Conservation (phyloP, 176 grass and related monocot genomes). For the Oryza officinalis region DNA sequence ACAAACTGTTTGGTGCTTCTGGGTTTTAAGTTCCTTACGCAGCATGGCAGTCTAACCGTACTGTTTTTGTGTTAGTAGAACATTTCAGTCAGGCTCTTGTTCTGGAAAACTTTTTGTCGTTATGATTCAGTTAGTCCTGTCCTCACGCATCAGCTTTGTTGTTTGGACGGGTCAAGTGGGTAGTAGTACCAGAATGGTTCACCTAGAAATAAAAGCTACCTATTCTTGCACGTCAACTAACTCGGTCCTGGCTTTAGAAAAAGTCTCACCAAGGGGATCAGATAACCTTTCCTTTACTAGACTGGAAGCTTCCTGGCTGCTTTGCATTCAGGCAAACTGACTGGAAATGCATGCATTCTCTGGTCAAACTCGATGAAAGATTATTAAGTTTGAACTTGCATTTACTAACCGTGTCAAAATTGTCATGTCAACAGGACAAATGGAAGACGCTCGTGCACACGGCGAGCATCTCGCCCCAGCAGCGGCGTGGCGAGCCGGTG, state of each 20-base stretch:
- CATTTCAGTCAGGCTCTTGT: slow-evolving; percentile 14
- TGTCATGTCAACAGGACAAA: slow-evolving; percentile 80
- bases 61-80: slow-evolving; percentile 37
- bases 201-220: slow-evolving; percentile 54
- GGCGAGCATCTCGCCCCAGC: slow-evolving; percentile 93
- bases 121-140: slow-evolving; percentile 48
- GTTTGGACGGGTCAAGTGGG: slow-evolving; percentile 43
- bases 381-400: slow-evolving; percentile 40
- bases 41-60: slow-evolving; percentile 22
- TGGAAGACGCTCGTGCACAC: slow-evolving; percentile 99
- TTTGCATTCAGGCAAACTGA: slow-evolving; percentile 31
- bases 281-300: slow-evolving; percentile 54
- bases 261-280: slow-evolving; percentile 32
- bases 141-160: slow-evolving; percentile 53
- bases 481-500: slow-evolving; percentile 89
- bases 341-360: slow-evolving; percentile 30
- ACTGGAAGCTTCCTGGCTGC: slow-evolving; percentile 52
- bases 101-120: slow-evolving; percentile 34
- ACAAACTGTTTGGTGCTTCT: slow-evolving; percentile 43
- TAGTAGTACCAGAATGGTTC: slow-evolving; percentile 42
- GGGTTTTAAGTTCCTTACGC: slow-evolving; percentile 41
- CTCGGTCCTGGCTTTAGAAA: slow-evolving; percentile 37
- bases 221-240: slow-evolving; percentile 67
- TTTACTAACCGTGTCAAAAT: slow-evolving; percentile 60
- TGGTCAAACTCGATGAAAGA: slow-evolving; percentile 55